Conservation (phyloP, 164 flowering plant species). For the Saururus chinensis region DNA sequence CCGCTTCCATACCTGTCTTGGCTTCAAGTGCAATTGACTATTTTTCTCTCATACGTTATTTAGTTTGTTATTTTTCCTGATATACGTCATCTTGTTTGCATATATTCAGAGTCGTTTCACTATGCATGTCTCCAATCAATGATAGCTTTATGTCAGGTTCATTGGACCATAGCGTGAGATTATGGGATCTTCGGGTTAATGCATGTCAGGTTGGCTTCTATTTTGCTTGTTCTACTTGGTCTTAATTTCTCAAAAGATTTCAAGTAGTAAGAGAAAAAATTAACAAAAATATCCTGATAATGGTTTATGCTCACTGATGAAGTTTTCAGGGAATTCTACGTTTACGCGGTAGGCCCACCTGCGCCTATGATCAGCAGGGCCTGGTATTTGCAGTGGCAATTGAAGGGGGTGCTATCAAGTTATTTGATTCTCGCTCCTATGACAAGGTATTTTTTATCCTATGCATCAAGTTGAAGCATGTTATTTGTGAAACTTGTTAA, state of each 20-base stretch:
- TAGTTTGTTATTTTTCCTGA: not conserved
- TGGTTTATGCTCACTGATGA: constrained; percentile 34
- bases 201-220: constrained; percentile 79
- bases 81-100: not conserved
- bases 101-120: constrained; percentile 72
- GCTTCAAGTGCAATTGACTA: not conserved
- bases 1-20: not conserved
- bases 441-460: constrained; percentile 56
- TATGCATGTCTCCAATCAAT: constrained; percentile 95
- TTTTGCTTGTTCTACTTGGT: not conserved
- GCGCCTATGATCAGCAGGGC: constrained; percentile 97
- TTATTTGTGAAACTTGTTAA: not conserved
- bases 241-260: not conserved
- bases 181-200: constrained; percentile 99
- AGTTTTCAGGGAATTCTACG: constrained; percentile 87
- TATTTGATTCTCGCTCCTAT: constrained; percentile 96
- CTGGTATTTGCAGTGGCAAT: constrained; percentile 98
- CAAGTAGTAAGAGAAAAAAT: not conserved
- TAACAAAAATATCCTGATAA: not conserved
- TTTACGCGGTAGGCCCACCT: constrained; percentile 91
- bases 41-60: not conserved
- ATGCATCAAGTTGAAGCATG: not conserved
- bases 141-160: constrained; percentile 99
- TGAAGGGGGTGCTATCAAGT: constrained; percentile 99
- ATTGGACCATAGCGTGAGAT: constrained; percentile 82